Conservation (phyloP, 345 rosid genomes). For the Eucalyptus fibrosa region DNA sequence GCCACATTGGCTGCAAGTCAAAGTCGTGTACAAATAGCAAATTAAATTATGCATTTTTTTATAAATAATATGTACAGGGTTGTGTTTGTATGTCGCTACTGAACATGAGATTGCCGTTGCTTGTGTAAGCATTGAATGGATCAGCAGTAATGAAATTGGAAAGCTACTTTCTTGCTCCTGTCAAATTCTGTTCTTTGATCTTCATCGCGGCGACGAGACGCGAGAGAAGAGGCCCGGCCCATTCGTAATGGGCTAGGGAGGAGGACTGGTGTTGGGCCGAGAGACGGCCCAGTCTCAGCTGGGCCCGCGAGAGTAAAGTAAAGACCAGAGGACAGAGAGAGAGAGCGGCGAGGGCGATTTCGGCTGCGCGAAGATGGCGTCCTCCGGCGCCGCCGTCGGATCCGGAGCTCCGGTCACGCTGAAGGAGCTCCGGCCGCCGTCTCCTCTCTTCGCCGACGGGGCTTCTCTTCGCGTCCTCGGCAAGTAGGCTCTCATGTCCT, state of each 20-base stretch:
- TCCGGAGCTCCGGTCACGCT: constrained; percentile 39
- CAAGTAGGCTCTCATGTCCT: constrained; percentile 21
- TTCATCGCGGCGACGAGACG: too few relatives aligned
- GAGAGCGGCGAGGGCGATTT: too few relatives aligned
- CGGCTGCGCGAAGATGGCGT: constrained; percentile 13
- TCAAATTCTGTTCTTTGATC: too few relatives aligned
- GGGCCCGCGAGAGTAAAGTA: background rate
- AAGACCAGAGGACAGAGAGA: too few relatives aligned
- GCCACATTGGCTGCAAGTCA: background rate
- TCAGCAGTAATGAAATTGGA: too few relatives aligned
- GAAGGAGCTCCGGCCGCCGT: constrained; percentile 42
- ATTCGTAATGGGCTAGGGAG: too few relatives aligned
- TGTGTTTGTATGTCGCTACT: background rate
- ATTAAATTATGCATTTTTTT: background rate
- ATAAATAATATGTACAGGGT: background rate
- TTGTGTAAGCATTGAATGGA: too few relatives aligned
- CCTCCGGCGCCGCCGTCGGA: constrained; percentile 2
- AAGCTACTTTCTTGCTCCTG: too few relatives aligned
- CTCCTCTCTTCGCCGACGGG: constrained; percentile 42
- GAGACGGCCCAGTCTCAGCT: background rate
- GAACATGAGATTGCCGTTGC: too few relatives aligned
- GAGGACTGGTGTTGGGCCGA: background rate
- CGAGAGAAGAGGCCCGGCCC: too few relatives aligned
- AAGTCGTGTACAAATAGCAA: background rate
- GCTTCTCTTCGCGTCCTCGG: constrained; percentile 61